A percentile compares a stretch with the other conserved stretches of the same genome.
Conservation (phyloP, 2,329 filamentous ascomycete genomes). For the Nakataea oryzae region DNA sequence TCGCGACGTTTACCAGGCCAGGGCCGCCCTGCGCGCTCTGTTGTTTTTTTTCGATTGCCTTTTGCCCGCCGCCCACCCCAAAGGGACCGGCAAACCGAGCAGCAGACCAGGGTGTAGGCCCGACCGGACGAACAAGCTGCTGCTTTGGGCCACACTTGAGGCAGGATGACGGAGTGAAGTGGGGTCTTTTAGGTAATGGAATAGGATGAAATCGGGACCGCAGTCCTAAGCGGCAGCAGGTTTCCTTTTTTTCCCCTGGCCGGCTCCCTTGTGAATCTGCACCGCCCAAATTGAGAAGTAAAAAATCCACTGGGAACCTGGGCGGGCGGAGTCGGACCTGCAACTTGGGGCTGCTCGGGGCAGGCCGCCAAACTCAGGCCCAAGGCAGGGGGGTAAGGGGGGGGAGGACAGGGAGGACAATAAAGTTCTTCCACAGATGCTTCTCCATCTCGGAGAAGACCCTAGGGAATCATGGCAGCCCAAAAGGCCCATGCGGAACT, state of each 20-base stretch:
- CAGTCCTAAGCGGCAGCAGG: background rate
- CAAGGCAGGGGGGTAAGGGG: background rate
- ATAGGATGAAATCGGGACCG: background rate
- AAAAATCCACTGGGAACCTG: too few relatives aligned
- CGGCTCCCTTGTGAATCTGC: background rate
- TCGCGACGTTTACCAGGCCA: background rate
- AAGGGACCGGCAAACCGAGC: too few relatives aligned
- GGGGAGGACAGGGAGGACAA: background rate
- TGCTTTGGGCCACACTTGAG: background rate
- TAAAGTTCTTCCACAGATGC: background rate
- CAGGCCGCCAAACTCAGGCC: background rate
- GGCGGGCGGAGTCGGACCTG: too few relatives aligned
- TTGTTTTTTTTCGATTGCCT: background rate
- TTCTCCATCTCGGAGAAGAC: background rate
- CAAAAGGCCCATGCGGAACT: background rate
- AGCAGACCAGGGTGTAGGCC: background rate
- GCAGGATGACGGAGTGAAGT: constrained; percentile 1
- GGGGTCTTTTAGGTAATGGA: constrained; percentile 3
- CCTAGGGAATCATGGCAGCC: background rate
- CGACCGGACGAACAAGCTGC: background rate
- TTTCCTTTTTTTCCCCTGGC: background rate
- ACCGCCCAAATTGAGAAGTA: too few relatives aligned
- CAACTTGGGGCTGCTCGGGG: too few relatives aligned
- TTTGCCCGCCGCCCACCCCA: background rate
- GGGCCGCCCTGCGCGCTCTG: background rate